Evolutionary conservation across 352 stramenopile species (phyloP), one percentile per base, ranked within the genome.

Genomic region (Peronospora farinosa): DNA sequence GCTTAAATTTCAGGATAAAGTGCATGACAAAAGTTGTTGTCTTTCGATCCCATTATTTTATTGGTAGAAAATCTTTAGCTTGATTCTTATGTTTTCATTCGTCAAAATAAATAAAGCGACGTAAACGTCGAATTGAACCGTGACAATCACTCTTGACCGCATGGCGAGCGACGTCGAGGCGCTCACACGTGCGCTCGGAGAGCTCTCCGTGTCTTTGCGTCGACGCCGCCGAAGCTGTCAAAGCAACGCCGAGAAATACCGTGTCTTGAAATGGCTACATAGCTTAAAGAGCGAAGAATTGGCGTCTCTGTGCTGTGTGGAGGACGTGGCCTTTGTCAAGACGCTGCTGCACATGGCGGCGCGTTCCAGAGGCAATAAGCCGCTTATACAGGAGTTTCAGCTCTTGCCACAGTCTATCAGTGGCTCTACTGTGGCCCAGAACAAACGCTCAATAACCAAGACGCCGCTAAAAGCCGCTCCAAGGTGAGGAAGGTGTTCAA

Each of bases 261-360:
- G 52, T 15, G 46, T 87, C 11, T 49, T 85, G 32, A 58, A 60
- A 47, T 90, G 82, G 79, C 43, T 92, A 7, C 61, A 46, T 10
- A 43, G 47, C 7, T 47, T 87, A 4, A 65, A 47, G 2, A 36
- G 67, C 0, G 46, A 57, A 28, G 74, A 89, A 37, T 65, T 80
- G 53, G 61, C 66, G 42, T 88, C 82, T 38, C 53, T 92, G 23
- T 78, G 66, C 45, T 75, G 68, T 25, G 63, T 88, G 17, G 72
- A 78, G 13, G 78, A 92, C 38, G 67, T 57, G 5, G 60, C 67
- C 5, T 90, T 92, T 48, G 82, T 91, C 30, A 90, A 90, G 57
- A 88, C 80, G 11, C 50, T 91, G 42, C 60, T 92, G 53, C 65
- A 71, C 38, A 91, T 92, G 78, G 69, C 58, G 25, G 54, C 63